phyloP scores from a whole-genome alignment of 768 basidiomycete genomes.

The Tylopilus sp. region DNA sequence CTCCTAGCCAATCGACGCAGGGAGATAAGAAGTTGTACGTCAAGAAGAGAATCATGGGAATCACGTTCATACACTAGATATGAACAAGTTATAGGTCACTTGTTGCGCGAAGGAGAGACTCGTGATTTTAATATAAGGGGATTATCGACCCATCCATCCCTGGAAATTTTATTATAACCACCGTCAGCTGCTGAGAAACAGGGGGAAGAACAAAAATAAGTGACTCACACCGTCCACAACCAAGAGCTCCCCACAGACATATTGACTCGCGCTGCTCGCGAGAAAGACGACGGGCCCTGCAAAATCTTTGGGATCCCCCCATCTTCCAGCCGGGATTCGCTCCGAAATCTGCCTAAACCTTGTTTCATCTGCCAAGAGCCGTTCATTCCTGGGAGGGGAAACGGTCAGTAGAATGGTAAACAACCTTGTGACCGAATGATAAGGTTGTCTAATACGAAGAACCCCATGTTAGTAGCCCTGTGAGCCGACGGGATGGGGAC shows the following conservation, averaged over 20 bases:
- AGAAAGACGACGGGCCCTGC: slow-evolving; percentile 66
- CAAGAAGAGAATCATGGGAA: slow-evolving; percentile 6
- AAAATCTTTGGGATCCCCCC: slow-evolving; percentile 66
- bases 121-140: neutral
- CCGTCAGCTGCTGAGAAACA: neutral
- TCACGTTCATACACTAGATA: slow-evolving; percentile 2
- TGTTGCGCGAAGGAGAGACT: neutral
- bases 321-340: slow-evolving; percentile 64
- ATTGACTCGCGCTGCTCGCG: slow-evolving; percentile 60
- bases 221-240: slow-evolving; percentile 66
- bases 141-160: slow-evolving; percentile 62
- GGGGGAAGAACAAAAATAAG: slow-evolving; percentile 1
- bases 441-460: slow-evolving; percentile 2
- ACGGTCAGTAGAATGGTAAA: slow-evolving; percentile 10
- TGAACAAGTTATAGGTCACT: neutral
- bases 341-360: slow-evolving; percentile 66
- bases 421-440: slow-evolving; percentile 5
- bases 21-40: slow-evolving; percentile 16
- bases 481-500: slow-evolving; percentile 1
- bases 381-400: slow-evolving; percentile 52
- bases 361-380: slow-evolving; percentile 56
- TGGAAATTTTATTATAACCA: slow-evolving; percentile 12
- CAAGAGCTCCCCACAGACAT: slow-evolving; percentile 65
- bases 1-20: neutral
- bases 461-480: slow-evolving; percentile 7